A percentile compares a stretch with the other conserved stretches of the same genome.
Evolutionary conservation across 805 yeast genomes (phyloP).

Genomic region (Monosporozyma aerobia): DNA sequence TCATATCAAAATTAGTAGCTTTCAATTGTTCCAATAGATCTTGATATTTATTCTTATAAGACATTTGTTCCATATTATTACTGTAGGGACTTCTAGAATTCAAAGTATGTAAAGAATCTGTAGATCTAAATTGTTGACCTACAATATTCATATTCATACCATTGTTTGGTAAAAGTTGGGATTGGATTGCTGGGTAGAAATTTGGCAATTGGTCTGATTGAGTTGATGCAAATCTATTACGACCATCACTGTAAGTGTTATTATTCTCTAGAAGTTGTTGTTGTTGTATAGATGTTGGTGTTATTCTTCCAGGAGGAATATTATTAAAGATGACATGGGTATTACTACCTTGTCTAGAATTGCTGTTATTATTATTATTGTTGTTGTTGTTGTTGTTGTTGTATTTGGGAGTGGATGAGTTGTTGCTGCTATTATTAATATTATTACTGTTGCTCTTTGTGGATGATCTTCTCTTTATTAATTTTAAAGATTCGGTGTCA

Average conservation of each 20-base stretch:
- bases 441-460: constrained; percentile 19
- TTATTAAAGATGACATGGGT: neutral
- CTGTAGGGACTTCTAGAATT: neutral
- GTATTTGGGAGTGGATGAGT: neutral
- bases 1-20: constrained; percentile 7
- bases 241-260: neutral
- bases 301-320: neutral
- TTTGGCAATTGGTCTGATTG: neutral
- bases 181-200: neutral
- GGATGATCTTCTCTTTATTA: constrained; percentile 71
- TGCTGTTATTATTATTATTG: neutral
- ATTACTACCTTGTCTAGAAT: neutral
- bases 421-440: neutral
- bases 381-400: neutral
- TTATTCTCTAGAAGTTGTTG: neutral
- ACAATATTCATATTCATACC: neutral
- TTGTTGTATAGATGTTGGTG: constrained; percentile 1
- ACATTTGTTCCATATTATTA: neutral
- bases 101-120: neutral
- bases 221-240: neutral
- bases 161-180: constrained; percentile 4
- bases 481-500: constrained; percentile 60
- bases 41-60: neutral
- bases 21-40: constrained; percentile 3
- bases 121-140: neutral